Evolutionary conservation across 1,139 yeast genomes (phyloP).

Genomic region (Blastobotrys petasosporus): DNA sequence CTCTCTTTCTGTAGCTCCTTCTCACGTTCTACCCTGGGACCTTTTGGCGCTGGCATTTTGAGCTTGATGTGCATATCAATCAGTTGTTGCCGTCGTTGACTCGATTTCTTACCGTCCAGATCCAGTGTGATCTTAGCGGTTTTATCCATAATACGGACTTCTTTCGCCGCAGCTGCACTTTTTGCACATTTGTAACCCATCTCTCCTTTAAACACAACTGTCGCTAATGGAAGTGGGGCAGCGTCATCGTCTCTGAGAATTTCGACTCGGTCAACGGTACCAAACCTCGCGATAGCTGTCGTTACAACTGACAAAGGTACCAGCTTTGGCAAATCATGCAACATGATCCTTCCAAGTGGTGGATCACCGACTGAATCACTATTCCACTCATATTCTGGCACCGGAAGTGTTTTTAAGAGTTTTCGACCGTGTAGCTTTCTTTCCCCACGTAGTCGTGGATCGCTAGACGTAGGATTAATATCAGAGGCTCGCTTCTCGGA

Average conservation of each 20-base stretch:
- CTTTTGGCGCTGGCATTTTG: slow-evolving; percentile 21
- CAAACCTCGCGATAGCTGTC: slow-evolving; percentile 56
- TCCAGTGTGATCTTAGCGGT: slow-evolving; percentile 26
- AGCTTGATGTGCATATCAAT: background rate
- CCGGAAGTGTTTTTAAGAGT: slow-evolving; percentile 33
- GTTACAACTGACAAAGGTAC: slow-evolving; percentile 44
- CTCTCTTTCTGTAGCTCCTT: slow-evolving; percentile 3
- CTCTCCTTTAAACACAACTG: slow-evolving; percentile 55
- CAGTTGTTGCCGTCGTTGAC: slow-evolving; percentile 20
- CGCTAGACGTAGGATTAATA: background rate
- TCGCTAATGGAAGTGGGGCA: slow-evolving; percentile 71
- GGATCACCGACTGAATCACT: slow-evolving; percentile 69
- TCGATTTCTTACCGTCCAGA: slow-evolving; percentile 23
- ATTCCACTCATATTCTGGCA: slow-evolving; percentile 51
- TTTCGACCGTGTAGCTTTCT: background rate
- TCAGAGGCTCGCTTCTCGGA: too few species aligned
- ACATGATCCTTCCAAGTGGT: slow-evolving; percentile 63
- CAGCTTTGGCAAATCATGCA: slow-evolving; percentile 56
- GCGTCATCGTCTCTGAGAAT: slow-evolving; percentile 69
- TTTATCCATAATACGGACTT: slow-evolving; percentile 32
- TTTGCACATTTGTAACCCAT: slow-evolving; percentile 47
- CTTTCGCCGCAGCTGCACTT: slow-evolving; percentile 41
- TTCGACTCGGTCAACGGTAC: slow-evolving; percentile 52
- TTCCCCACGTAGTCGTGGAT: background rate
- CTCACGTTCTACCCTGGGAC: background rate